A percentile compares a stretch with the other conserved stretches of the same genome.
These are phyloP conservation scores for Filobasidium wieringae DNA, from an alignment of 768 basidiomycete species.

Conservation along the genomic window DNA sequence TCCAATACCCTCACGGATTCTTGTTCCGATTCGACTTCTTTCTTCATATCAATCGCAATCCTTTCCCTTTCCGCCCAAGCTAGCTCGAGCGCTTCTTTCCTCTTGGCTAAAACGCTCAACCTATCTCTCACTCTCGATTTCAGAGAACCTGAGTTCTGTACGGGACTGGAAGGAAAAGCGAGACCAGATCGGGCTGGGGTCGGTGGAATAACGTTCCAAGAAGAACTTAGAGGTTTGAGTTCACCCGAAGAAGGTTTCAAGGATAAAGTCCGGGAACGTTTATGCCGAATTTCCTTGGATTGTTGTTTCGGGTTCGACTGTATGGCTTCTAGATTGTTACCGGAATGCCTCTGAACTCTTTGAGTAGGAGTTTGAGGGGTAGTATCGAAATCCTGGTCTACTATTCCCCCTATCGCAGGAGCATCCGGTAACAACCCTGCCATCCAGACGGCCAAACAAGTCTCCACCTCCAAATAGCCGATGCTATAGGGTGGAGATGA, in stretches of 20 bases:
- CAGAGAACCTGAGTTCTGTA: too few relatives aligned
- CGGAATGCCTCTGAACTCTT: background rate
- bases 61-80: conserved; percentile 7
- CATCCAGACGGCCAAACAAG: conserved; percentile 9
- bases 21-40: background rate
- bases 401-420: too few relatives aligned
- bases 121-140: too few relatives aligned
- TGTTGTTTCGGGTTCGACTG: background rate
- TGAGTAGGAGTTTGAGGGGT: too few relatives aligned
- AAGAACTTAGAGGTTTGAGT: conserved; percentile 1
- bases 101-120: background rate
- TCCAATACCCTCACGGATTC: background rate
- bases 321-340: background rate
- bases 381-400: too few relatives aligned
- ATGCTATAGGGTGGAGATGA: conserved; percentile 10
- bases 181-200: background rate
- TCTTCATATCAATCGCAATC: background rate
- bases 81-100: conserved; percentile 2
- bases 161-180: too few relatives aligned
- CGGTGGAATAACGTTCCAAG: background rate
- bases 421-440: background rate
- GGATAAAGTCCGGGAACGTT: background rate
- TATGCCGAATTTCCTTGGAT: background rate
- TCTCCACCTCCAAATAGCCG: conserved; percentile 1
- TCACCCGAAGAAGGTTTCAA: background rate